Base-by-base conservation (phyloP, 352 stramenopile genomes). In the Phytophthora capsici region DNA sequence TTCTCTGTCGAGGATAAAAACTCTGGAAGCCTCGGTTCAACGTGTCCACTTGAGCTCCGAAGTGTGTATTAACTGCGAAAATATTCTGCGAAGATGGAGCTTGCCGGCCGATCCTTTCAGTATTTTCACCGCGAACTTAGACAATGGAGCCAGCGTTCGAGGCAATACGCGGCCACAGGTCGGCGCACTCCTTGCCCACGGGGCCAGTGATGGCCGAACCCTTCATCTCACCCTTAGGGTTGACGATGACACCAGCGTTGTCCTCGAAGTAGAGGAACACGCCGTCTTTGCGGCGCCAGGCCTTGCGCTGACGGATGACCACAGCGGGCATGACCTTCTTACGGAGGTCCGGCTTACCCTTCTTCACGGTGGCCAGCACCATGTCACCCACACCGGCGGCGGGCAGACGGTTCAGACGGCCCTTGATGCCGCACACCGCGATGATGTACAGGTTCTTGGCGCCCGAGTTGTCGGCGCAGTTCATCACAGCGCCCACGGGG, bases 211-310 rank as follows among this genome's bases (percentile, higher is more conserved):
- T 99, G 71, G 98, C 98, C 72, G 96, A 99, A 62, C 95, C 98
- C 93, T 99, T 99, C 98, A 99, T 99, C 87, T 99, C 98, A 75
- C 98, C 98, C 95, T 99, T 99, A 63, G 98, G 98, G 91, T 99
- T 99, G 55, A 99, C 98, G 80, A 99, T 99, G 40, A 99, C 98
- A 80, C 98, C 98, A 53, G 98, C 98, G 88, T 99, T 99, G 89
- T 99, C 93, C 80, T 99, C 98, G 74, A 99, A 99, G 89, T 99
- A 99, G 78, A 99, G 99, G 88, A 99, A 99, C 26, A 99, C 93
- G 66, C 98, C 98, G 81, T 99, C 97, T 88, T 99, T 99, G 79
- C 98, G 97, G 73, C 98, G 89, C 94, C 98, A 99, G 48, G 96
- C 88, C 90, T 99, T 99, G 83, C 98, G 94, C 92, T 99, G 98